Evolutionary conservation across 768 basidiomycete species (phyloP).

Genomic region (Amanita jacksonii): DNA sequence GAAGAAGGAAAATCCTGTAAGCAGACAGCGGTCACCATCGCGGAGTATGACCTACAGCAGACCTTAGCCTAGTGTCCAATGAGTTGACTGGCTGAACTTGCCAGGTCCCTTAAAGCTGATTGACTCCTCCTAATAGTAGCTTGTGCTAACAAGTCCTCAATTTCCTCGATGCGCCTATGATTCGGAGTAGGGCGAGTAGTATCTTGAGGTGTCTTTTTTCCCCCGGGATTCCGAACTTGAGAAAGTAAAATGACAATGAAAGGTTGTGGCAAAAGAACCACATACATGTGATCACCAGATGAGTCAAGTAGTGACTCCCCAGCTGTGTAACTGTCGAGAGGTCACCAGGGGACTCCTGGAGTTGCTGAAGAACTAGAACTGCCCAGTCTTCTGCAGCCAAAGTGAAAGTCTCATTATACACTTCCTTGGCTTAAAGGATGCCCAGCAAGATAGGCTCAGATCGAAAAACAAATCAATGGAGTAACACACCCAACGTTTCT

Average conservation of each 20-base stretch:
- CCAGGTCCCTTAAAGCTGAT: slow-evolving; percentile 12
- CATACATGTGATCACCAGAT: slow-evolving; percentile 9
- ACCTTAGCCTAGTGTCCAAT: slow-evolving; percentile 1
- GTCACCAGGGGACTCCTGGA: slow-evolving; percentile 2
- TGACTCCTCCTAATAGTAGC: slow-evolving; percentile 9
- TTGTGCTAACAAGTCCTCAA: slow-evolving; percentile 9
- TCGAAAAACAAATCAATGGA: slow-evolving; percentile 6
- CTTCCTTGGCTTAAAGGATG: neutral
- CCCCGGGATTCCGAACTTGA: slow-evolving; percentile 10
- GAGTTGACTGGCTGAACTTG: slow-evolving; percentile 4
- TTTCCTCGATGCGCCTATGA: slow-evolving; percentile 5
- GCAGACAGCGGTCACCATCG: too few species aligned
- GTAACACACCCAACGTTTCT: slow-evolving; percentile 5
- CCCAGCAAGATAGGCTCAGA: slow-evolving; percentile 1
- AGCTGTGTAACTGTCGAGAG: slow-evolving; percentile 2
- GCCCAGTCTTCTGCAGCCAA: neutral
- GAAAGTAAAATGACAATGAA: neutral
- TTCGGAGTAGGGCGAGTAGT: slow-evolving; percentile 10
- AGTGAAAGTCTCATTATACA: slow-evolving; percentile 2
- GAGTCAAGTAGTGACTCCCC: slow-evolving; percentile 5
- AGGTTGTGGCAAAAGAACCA: slow-evolving; percentile 1
- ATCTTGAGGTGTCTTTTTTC: slow-evolving; percentile 10
- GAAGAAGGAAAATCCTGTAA: too few species aligned
- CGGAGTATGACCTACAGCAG: neutral
- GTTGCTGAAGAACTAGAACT: neutral